Evolutionary conservation across 208 protist genomes (phyloP).

Genomic region (Porcisia hertigi): DNA sequence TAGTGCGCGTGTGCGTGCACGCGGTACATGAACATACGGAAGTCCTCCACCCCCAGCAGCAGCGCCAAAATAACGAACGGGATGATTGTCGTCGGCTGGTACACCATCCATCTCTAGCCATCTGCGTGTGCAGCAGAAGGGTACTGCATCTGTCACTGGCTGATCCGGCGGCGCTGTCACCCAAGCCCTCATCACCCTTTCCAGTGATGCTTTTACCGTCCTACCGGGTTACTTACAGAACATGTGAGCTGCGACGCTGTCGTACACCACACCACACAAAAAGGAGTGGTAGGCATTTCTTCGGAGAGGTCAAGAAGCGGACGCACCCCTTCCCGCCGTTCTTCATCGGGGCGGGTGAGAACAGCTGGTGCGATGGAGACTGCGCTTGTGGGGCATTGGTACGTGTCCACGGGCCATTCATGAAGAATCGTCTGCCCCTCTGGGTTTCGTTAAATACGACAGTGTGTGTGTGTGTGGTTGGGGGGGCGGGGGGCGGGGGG

Average conservation of each 20-base stretch:
- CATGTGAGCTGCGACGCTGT: not conserved
- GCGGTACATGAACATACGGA: slow-evolving; percentile 23
- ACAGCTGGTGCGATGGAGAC: too few species aligned
- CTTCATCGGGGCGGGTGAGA: too few species aligned
- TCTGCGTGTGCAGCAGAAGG: slow-evolving; percentile 10
- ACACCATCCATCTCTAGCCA: slow-evolving; percentile 23
- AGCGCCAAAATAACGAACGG: slow-evolving; percentile 20
- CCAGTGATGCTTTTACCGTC: not conserved
- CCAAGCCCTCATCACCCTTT: not conserved
- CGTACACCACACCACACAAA: too few species aligned
- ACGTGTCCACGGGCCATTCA: too few species aligned
- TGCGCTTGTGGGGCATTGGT: too few species aligned
- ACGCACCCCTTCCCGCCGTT: too few species aligned
- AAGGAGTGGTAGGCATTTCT: too few species aligned
- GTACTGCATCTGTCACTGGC: slow-evolving; percentile 3
- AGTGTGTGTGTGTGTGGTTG: too few species aligned
- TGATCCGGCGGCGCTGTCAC: slow-evolving; percentile 3
- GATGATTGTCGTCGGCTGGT: slow-evolving; percentile 5
- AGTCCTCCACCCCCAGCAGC: slow-evolving; percentile 14
- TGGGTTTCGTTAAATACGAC: too few species aligned
- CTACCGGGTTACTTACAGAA: not conserved
- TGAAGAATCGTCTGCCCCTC: too few species aligned
- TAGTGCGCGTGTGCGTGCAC: slow-evolving; percentile 18
- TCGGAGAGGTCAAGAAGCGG: too few species aligned
- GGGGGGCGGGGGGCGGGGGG: not conserved